These are phyloP conservation scores for Alternaria postmessia DNA, from an alignment of 2,329 filamentous ascomycete genomes.

Conservation along the genomic window DNA sequence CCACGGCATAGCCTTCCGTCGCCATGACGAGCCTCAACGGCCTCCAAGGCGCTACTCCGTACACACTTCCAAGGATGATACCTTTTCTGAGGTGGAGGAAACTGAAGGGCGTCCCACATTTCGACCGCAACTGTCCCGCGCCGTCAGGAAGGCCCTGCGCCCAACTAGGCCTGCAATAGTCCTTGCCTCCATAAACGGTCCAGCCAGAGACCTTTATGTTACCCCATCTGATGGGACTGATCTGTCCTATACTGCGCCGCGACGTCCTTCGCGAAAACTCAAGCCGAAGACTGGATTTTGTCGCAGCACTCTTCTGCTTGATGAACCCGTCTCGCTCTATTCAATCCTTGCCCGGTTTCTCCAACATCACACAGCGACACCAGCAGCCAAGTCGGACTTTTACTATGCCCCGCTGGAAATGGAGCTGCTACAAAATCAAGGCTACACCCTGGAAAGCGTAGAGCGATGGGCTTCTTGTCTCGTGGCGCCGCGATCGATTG, in stretches of 20 bases:
- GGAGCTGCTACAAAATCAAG: conserved; percentile 24
- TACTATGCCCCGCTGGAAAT: conserved; percentile 29
- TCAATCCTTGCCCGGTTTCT: conserved; percentile 41
- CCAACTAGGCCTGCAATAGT: conserved; percentile 31
- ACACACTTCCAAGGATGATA: not conserved
- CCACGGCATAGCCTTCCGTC: not conserved
- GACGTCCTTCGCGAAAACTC: not conserved
- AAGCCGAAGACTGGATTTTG: not conserved
- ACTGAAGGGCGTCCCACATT: conserved; percentile 5
- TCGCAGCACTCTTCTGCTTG: not conserved
- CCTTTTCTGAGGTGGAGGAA: not conserved
- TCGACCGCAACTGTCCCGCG: conserved; percentile 21
- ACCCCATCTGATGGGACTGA: conserved; percentile 16
- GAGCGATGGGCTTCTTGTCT: conserved; percentile 38
- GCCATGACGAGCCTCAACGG: conserved; percentile 13
- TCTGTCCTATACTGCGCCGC: conserved; percentile 21
- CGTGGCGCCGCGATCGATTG: conserved; percentile 23
- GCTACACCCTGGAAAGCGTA: conserved; percentile 27
- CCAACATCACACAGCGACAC: conserved; percentile 16
- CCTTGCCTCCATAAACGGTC: conserved; percentile 28
- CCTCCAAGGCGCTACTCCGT: conserved; percentile 2
- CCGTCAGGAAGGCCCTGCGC: conserved; percentile 27
- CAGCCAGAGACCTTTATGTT: conserved; percentile 30
- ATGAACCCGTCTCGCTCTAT: conserved; percentile 30
- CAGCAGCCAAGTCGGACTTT: conserved; percentile 14